Conservation (phyloP, 805 yeast genomes). For the Schwanniomyces vanrijiae region DNA sequence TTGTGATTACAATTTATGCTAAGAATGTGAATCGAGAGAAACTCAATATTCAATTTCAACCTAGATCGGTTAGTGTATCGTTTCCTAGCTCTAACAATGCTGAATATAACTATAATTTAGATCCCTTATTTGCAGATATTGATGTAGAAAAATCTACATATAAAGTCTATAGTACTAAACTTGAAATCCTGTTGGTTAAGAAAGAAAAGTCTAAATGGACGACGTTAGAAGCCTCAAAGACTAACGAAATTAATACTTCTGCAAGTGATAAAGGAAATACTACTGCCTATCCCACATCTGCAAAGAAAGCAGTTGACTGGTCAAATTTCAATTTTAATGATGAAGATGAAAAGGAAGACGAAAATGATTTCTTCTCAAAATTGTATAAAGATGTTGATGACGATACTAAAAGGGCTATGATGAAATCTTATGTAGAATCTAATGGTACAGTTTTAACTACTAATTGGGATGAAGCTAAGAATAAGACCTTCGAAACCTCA, state of each 20-base stretch:
- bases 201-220: conserved; percentile 51
- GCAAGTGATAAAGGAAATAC: conserved; percentile 5
- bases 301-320: conserved; percentile 71
- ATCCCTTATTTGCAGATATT: conserved; percentile 54
- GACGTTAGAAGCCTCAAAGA: conserved; percentile 39
- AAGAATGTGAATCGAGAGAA: conserved; percentile 58
- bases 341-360: conserved; percentile 46
- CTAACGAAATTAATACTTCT: conserved; percentile 5
- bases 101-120: conserved; percentile 57
- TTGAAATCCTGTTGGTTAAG: conserved; percentile 68
- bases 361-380: conserved; percentile 68
- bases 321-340: conserved; percentile 47
- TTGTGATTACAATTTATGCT: conserved; percentile 71
- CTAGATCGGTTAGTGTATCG: conserved; percentile 36
- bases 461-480: conserved; percentile 85
- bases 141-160: conserved; percentile 44
- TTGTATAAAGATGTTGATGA: conserved; percentile 80
- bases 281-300: conserved; percentile 58
- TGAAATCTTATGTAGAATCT: conserved; percentile 92
- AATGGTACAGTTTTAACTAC: conserved; percentile 93
- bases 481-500: conserved; percentile 58
- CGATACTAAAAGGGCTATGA: conserved; percentile 90
- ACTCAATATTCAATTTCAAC: conserved; percentile 38
- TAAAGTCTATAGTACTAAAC: conserved; percentile 65
- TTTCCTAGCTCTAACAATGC: conserved; percentile 52